A percentile compares a stretch with the other conserved stretches of the same genome.
Evolutionary conservation across 495 filamentous ascomycete species (phyloP).

Genomic region (Aspergillus saccharolyticus): DNA sequence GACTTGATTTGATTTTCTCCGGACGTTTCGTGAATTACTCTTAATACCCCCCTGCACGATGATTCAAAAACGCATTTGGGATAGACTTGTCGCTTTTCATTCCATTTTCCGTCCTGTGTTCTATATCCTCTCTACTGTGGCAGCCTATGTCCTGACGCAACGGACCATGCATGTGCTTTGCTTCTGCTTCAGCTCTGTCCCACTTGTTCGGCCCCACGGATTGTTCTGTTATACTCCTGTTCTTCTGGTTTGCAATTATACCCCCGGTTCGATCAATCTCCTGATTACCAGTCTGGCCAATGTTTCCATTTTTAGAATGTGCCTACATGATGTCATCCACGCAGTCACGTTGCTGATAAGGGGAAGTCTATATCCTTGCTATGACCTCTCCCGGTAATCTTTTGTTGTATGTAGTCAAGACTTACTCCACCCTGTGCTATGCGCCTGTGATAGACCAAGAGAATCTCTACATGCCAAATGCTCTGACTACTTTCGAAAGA

Average conservation of each 20-base stretch:
- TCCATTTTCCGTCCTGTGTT: constrained; percentile 2
- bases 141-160: constrained; percentile 1
- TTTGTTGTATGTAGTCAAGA: not conserved
- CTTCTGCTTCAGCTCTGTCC: not conserved
- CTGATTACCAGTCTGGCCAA: constrained; percentile 7
- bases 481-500: too few species aligned
- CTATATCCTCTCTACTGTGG: not conserved
- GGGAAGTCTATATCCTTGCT: not conserved
- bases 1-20: constrained; percentile 12
- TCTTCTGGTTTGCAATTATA: constrained; percentile 9
- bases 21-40: constrained; percentile 16
- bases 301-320: constrained; percentile 5
- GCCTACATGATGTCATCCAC: constrained; percentile 7
- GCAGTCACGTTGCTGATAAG: not conserved
- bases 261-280: constrained; percentile 10
- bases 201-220: not conserved
- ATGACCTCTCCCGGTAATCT: not conserved
- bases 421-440: too few species aligned
- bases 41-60: constrained; percentile 25
- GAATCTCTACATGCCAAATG: too few species aligned
- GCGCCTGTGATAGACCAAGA: too few species aligned
- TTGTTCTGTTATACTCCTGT: not conserved
- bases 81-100: constrained; percentile 17
- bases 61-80: constrained; percentile 23
- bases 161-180: not conserved